Base-by-base conservation (phyloP, 352 stramenopile genomes). In the Globisporangium radiosum region DNA sequence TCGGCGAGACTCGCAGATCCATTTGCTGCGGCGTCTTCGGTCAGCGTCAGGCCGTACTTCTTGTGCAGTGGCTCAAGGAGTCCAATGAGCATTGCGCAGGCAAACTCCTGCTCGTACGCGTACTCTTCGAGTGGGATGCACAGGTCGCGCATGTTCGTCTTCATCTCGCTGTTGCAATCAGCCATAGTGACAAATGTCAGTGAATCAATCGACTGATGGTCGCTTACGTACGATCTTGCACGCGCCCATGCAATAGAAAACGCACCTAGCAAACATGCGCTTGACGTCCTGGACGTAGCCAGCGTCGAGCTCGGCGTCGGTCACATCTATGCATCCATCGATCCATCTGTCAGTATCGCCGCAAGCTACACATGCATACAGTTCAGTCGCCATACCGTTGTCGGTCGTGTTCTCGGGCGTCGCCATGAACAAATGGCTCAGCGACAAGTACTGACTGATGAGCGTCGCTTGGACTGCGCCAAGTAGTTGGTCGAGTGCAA, bases 81-180 rank as follows among this genome's bases (percentile, higher is more conserved):
- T 2, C 81, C 78, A 3, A 94, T 78, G 45, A 92, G 54, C 45
- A 90, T 55, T 6, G 85, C 85, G 54, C 75, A 86, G 3, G 78
- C 70, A 56, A 88, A 86, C 50, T 94, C 85, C 63, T 94, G 72
- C 25, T 88, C 74, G 60, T 94, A 87, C 36, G 85, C 85, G 52
- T 89, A 94, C 57, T 87, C 81, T 63, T 94, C 85, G 50, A 94
- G 61, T 0, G 85, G 82, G 39, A 94, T 90, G 54, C 81, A 90
- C 52, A 92, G 58, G 10, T 94, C 79, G 52, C 85, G 78, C 76
- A 94, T 90, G 57, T 86, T 90, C 4, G 66, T 55, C 61, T 92
- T 94, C 82, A 94, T 94, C 67, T 94, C 85, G 25, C 85, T 94
- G 43, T 10, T 40, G 14, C 9, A 63, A 36, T n/a, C 19, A 7